Percentiles rank a stretch among this genome's conserved stretches.
Evolutionary conservation across 345 rosid genomes (phyloP).

Genomic region (Ceriops decandra): DNA sequence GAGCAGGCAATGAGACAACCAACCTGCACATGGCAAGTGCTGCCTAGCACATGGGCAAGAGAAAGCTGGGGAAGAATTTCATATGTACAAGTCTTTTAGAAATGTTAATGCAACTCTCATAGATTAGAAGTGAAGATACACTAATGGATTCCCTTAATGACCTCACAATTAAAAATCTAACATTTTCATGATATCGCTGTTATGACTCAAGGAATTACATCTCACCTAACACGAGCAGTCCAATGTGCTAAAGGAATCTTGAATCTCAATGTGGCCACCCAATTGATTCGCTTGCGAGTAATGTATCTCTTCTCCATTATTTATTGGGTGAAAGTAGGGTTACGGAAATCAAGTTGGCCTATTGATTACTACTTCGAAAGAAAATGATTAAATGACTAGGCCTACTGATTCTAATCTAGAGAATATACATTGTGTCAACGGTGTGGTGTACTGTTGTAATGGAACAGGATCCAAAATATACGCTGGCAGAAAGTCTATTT

Average conservation of each 20-base stretch:
- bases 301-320: no score
- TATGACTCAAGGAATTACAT: neutral
- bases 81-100: neutral
- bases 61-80: no score
- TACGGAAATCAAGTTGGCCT: no score
- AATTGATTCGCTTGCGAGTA: no score
- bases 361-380: no score
- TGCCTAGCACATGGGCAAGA: no score
- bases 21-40: no score
- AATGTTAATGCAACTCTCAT: neutral
- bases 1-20: no score
- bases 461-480: slow-evolving; percentile 35
- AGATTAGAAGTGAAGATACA: neutral
- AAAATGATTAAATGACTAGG: no score
- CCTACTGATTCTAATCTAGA: neutral
- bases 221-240: neutral
- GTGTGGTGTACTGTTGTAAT: slow-evolving; percentile 22
- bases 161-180: neutral
- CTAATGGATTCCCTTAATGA: neutral
- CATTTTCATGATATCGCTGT: neutral
- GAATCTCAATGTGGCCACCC: no score
- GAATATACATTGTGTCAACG: slow-evolving; percentile 7
- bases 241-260: no score
- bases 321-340: no score
- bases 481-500: slow-evolving; percentile 9